These are phyloP conservation scores for Myxozyma lipomycoides DNA, from an alignment of 805 yeast genomes.

Conservation along the genomic window DNA sequence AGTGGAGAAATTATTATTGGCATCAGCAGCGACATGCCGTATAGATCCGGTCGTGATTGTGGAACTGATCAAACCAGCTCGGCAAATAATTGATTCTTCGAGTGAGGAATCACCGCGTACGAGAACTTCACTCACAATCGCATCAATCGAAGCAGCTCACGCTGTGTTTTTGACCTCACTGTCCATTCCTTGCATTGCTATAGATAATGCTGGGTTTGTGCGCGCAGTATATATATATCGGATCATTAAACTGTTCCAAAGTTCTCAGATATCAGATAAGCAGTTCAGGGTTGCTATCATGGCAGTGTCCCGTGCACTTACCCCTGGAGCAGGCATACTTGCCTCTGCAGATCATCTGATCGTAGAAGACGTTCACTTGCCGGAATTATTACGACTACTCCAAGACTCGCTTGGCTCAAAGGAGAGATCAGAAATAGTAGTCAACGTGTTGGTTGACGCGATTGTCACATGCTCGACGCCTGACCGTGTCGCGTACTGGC, in stretches of 20 bases:
- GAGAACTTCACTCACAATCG: background rate
- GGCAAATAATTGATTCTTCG: background rate
- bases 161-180: conserved; percentile 27
- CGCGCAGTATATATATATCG: conserved; percentile 6
- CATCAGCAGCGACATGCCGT: conserved; percentile 10
- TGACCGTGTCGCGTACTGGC: conserved; percentile 12
- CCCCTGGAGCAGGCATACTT: conserved; percentile 19
- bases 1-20: conserved; percentile 15
- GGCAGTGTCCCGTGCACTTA: conserved; percentile 8
- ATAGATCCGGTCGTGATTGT: background rate
- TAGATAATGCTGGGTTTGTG: conserved; percentile 10
- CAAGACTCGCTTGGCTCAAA: background rate
- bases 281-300: conserved; percentile 14
- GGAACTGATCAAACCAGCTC: conserved; percentile 6
- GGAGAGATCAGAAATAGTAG: background rate
- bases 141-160: conserved; percentile 26
- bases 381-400: background rate
- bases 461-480: conserved; percentile 9
- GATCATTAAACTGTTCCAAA: conserved; percentile 3
- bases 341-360: conserved; percentile 13
- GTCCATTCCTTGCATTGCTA: conserved; percentile 11
- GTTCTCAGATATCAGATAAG: conserved; percentile 5
- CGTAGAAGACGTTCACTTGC: conserved; percentile 10
- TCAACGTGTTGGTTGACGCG: conserved; percentile 12
- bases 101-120: background rate